Evolutionary conservation across 2,329 filamentous ascomycete species (phyloP), one percentile per base, ranked within the genome.

Genomic region (Pezicula neosporulosa): DNA sequence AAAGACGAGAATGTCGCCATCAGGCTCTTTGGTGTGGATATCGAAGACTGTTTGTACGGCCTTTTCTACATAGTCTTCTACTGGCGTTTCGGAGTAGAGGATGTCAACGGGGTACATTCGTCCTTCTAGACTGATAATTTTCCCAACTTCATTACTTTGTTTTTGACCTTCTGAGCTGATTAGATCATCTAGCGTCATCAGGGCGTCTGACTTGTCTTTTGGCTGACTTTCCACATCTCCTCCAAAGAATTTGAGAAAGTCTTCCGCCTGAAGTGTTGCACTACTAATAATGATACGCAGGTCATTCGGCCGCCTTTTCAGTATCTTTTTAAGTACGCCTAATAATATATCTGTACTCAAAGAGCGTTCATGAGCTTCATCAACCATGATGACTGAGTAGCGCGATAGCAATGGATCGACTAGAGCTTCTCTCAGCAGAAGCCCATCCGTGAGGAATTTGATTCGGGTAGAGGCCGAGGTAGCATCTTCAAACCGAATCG

Each of bases 351-450:
- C 94, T 1, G 92, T 96, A 67, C 90, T 95, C 53, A 97, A 80
- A 45, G 91, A 96, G 49, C 94, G 80, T 70, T 97, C 93, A 66
- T 99, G 94, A 6, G 93, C 94, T 71, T 97, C 93, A 66, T 99
- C 94, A 7, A 99, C 88, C 90, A 99, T 97, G 61, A 99, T 90
- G 42, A 96, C 87, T 0, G 91, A 95, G 67, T 99, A 99, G 10
- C 90, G 82, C 18, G 89, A 94, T 35, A 99, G 72, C 3, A 97
- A 72, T 12, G 94, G 94, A 68, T 99, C 94, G 3, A 97, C 89
- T 4, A 99, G 78, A 27, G 93, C 94, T 71, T 99, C 94, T 62
- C 93, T 79, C 48, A 99, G 83, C 30, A 99, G 78, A 45, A 99
- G 77, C 0, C 93, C 93, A 72, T 99, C 94, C 0, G 93, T 99